phyloP scores from a whole-genome alignment of 371 early-diverging fungal genomes.

The Rozella allomycis region DNA sequence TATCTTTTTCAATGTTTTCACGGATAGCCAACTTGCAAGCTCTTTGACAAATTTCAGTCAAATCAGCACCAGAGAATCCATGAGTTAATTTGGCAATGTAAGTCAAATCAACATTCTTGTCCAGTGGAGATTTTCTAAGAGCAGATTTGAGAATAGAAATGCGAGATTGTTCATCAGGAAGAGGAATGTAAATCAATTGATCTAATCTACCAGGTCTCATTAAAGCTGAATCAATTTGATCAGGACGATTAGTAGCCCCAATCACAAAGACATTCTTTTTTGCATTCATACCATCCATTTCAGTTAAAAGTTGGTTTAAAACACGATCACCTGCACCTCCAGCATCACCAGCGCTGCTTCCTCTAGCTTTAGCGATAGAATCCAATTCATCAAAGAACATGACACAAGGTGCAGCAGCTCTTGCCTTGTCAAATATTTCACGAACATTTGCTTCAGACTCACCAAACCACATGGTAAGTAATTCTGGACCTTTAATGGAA shows the following conservation, averaged over 20 bases:
- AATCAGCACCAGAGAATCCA: constrained; percentile 98
- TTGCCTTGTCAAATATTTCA: constrained; percentile 98
- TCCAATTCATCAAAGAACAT: constrained; percentile 99
- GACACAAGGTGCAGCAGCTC: constrained; percentile 98
- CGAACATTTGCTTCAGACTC: constrained; percentile 99
- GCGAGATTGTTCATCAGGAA: constrained; percentile 68
- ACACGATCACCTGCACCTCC: constrained; percentile 97
- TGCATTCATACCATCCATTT: constrained; percentile 99
- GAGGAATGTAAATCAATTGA: constrained; percentile 21
- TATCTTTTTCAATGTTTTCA: constrained; percentile 88
- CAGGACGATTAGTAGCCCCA: constrained; percentile 98
- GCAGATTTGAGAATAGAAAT: constrained; percentile 68
- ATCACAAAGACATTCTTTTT: constrained; percentile 99
- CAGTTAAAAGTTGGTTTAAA: constrained; percentile 97
- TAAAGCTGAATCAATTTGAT: constrained; percentile 85
- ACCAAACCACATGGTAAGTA: constrained; percentile 99
- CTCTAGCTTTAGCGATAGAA: constrained; percentile 95
- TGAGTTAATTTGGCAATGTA: constrained; percentile 75
- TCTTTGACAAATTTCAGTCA: constrained; percentile 98
- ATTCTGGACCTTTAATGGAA: constrained; percentile 98
- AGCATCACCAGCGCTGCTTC: constrained; percentile 54
- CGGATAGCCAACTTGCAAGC: constrained; percentile 98
- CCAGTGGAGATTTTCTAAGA: constrained; percentile 91
- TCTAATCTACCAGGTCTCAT: constrained; percentile 55
- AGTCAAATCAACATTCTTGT: constrained; percentile 58